Conservation (phyloP, 2,329 filamentous ascomycete genomes). For the Orbilia blumenaviensis region DNA sequence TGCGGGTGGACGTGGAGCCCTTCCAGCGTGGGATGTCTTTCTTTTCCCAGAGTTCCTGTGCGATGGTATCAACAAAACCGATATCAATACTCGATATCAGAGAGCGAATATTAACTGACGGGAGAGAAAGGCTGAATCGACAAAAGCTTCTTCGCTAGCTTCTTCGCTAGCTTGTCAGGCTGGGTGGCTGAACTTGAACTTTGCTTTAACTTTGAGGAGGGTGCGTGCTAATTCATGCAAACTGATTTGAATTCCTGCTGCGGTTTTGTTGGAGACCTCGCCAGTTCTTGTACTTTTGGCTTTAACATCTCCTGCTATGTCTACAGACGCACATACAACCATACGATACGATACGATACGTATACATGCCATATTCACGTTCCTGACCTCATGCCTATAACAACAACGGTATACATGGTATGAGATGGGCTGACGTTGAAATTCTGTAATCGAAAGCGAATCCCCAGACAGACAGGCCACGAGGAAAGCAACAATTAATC, state of each 20-base stretch:
- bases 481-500: no score
- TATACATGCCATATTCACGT: no score
- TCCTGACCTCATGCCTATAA: no score
- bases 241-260: slow-evolving; percentile 24
- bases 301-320: neutral
- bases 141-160: neutral
- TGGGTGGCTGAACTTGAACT: neutral
- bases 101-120: no score
- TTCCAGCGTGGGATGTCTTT: slow-evolving; percentile 15
- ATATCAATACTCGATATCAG: no score
- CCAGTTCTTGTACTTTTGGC: neutral
- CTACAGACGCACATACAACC: neutral
- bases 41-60: neutral
- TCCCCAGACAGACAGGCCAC: neutral
- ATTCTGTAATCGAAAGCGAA: slow-evolving; percentile 18
- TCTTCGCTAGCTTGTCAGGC: neutral
- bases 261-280: slow-evolving; percentile 28
- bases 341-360: no score
- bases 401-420: neutral
- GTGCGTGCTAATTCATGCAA: no score
- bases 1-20: slow-evolving; percentile 22
- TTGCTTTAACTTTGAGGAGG: no score
- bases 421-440: slow-evolving; percentile 23
- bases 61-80: neutral
- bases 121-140: slow-evolving; percentile 27